Evolutionary conservation across 2,329 filamentous ascomycete genomes (phyloP).

Genomic region (Aspergillus uvarum): DNA sequence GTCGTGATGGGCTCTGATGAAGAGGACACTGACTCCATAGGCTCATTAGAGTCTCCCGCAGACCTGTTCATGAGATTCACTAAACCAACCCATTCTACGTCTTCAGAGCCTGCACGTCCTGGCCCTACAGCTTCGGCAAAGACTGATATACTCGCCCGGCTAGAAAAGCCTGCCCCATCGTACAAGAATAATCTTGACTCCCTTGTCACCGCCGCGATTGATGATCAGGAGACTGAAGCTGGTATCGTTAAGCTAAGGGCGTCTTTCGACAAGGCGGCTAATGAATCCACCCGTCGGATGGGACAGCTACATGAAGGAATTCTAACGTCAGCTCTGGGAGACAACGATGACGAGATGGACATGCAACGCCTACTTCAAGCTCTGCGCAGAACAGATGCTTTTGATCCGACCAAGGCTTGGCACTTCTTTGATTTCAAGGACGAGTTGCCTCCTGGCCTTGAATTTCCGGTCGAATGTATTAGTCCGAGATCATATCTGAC

Average conservation of each 20-base stretch:
- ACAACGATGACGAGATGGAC: slow-evolving; percentile 44
- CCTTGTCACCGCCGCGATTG: slow-evolving; percentile 59
- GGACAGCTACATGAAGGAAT: slow-evolving; percentile 38
- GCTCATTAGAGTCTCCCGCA: slow-evolving; percentile 55
- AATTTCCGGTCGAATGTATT: slow-evolving; percentile 39
- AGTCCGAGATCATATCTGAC: slow-evolving; percentile 30
- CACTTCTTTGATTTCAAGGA: slow-evolving; percentile 54
- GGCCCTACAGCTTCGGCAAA: slow-evolving; percentile 22
- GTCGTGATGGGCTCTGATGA: slow-evolving; percentile 69
- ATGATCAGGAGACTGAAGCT: slow-evolving; percentile 60
- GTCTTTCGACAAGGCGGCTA: slow-evolving; percentile 22
- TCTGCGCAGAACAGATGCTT: slow-evolving; percentile 61
- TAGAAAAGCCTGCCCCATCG: slow-evolving; percentile 37
- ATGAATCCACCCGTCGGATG: slow-evolving; percentile 3
- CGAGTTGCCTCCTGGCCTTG: slow-evolving; percentile 21
- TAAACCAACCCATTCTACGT: slow-evolving; percentile 10
- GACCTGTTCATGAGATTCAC: slow-evolving; percentile 45
- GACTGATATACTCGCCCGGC: slow-evolving; percentile 10
- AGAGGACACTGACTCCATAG: slow-evolving; percentile 62
- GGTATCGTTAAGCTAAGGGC: slow-evolving; percentile 45
- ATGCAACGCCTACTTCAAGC: slow-evolving; percentile 55
- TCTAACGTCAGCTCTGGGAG: slow-evolving; percentile 45
- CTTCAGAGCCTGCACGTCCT: slow-evolving; percentile 12
- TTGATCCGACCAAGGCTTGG: slow-evolving; percentile 54
- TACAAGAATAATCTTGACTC: slow-evolving; percentile 65